Conservation (phyloP, 768 basidiomycete species). For the Dioszegia crocea region DNA sequence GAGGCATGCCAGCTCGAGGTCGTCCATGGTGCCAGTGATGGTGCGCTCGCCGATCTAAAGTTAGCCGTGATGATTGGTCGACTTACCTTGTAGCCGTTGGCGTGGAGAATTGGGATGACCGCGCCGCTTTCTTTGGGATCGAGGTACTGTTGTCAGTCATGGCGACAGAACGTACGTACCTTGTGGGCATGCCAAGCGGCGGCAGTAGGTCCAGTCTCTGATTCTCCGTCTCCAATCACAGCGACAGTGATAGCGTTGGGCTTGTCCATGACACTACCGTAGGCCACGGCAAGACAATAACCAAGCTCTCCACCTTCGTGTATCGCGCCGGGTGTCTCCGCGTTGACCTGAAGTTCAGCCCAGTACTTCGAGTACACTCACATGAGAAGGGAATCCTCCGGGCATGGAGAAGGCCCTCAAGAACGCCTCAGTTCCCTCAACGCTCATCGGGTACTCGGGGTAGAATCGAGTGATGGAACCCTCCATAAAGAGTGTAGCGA, state of each 20-base stretch:
- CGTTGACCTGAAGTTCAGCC: constrained; percentile 52
- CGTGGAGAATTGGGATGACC: constrained; percentile 82
- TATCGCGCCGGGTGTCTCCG: constrained; percentile 81
- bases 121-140: constrained; percentile 86
- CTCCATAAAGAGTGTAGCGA: constrained; percentile 84
- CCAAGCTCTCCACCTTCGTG: constrained; percentile 87
- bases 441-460: constrained; percentile 51
- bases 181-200: constrained; percentile 74
- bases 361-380: constrained; percentile 18
- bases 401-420: constrained; percentile 73
- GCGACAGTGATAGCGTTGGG: constrained; percentile 76
- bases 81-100: constrained; percentile 55
- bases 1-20: constrained; percentile 64
- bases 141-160: constrained; percentile 56
- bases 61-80: constrained; percentile 42
- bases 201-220: constrained; percentile 49
- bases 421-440: constrained; percentile 55
- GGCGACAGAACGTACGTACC: constrained; percentile 8
- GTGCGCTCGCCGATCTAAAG: constrained; percentile 77
- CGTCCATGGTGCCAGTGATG: constrained; percentile 84
- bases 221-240: constrained; percentile 82
- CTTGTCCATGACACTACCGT: constrained; percentile 84
- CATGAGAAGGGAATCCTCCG: constrained; percentile 74
- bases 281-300: constrained; percentile 78
- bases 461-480: constrained; percentile 56